These are phyloP conservation scores for Umbelopsis sp. DNA, from an alignment of 192 early-diverging fungal species.

Conservation along the genomic window DNA sequence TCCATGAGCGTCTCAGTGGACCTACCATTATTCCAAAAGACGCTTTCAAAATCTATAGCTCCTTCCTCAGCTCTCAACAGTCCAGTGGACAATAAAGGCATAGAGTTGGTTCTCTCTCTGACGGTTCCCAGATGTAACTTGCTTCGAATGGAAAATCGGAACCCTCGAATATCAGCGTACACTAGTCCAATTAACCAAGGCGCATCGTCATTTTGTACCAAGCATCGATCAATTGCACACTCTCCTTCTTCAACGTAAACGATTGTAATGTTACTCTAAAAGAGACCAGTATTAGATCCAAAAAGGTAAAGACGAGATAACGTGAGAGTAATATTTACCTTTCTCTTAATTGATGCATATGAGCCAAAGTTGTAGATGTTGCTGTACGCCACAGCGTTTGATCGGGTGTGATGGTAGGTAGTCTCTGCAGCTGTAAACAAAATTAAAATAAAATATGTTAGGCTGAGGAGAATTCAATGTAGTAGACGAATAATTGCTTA, in stretches of 20 bases:
- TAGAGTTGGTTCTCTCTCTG: conserved; percentile 10
- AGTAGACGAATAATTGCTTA: background rate
- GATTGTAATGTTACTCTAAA: conserved; percentile 31
- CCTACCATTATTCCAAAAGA: conserved; percentile 44
- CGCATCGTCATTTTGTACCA: background rate
- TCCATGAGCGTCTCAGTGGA: too few species aligned
- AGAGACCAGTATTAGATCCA: background rate
- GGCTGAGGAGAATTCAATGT: too few species aligned
- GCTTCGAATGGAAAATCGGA: conserved; percentile 26
- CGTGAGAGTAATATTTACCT: background rate
- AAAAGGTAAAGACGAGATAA: background rate
- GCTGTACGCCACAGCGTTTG: background rate
- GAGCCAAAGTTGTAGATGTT: conserved; percentile 5
- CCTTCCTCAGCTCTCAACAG: background rate
- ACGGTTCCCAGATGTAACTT: conserved; percentile 8
- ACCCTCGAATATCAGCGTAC: conserved; percentile 30
- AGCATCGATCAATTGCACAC: conserved; percentile 6
- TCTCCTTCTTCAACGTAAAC: conserved; percentile 34
- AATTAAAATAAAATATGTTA: background rate
- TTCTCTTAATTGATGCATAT: conserved; percentile 6
- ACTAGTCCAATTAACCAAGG: conserved; percentile 30
- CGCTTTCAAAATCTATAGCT: conserved; percentile 37
- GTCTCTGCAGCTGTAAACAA: background rate
- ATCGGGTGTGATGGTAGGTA: conserved; percentile 1
- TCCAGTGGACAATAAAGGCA: conserved; percentile 1